Percentiles rank a stretch among this genome's conserved stretches.
Conservation (phyloP, 208 protist species). For the Lotmaria passim region DNA sequence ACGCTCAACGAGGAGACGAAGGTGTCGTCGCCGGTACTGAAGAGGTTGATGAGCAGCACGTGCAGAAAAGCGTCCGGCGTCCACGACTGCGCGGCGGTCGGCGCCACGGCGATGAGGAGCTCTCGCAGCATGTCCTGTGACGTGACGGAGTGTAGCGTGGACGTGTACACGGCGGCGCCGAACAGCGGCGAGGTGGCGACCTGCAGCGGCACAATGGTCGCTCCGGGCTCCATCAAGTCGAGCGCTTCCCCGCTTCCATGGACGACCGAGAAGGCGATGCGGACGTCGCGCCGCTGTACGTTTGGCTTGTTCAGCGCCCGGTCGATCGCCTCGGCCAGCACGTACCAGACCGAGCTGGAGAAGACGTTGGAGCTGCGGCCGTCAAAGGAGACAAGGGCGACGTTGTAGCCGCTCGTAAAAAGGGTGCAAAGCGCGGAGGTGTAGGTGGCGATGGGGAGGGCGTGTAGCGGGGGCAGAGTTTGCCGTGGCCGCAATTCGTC, state of each 20-base stretch:
- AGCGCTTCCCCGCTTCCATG: conserved; percentile 18
- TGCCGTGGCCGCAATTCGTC: conserved; percentile 21
- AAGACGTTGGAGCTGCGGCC: conserved; percentile 31
- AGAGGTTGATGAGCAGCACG: conserved; percentile 38
- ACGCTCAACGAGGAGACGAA: conserved; percentile 41
- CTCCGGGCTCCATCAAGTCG: conserved; percentile 34
- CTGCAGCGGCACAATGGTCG: conserved; percentile 24
- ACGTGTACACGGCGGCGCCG: conserved; percentile 33
- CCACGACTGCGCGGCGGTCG: conserved; percentile 15
- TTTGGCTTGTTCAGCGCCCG: conserved; percentile 9
- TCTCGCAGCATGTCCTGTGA: conserved; percentile 23
- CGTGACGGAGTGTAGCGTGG: conserved; percentile 16
- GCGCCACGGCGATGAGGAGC: conserved; percentile 24
- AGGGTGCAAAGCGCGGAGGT: conserved; percentile 32
- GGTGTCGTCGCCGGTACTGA: conserved; percentile 29
- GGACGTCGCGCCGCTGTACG: conserved; percentile 20
- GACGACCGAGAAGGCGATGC: conserved; percentile 34
- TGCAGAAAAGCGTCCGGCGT: conserved; percentile 25
- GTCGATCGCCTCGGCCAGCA: conserved; percentile 35
- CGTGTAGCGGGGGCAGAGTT: conserved; percentile 16
- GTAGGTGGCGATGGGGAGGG: conserved; percentile 19
- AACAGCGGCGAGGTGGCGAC: conserved; percentile 44
- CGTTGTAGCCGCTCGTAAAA: conserved; percentile 38
- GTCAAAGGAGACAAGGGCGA: conserved; percentile 36
- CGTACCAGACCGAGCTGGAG: conserved; percentile 35